A percentile compares a stretch with the other conserved stretches of the same genome.
phyloP scores from a whole-genome alignment of 1,139 yeast species.

The Taiozyma sp. region DNA sequence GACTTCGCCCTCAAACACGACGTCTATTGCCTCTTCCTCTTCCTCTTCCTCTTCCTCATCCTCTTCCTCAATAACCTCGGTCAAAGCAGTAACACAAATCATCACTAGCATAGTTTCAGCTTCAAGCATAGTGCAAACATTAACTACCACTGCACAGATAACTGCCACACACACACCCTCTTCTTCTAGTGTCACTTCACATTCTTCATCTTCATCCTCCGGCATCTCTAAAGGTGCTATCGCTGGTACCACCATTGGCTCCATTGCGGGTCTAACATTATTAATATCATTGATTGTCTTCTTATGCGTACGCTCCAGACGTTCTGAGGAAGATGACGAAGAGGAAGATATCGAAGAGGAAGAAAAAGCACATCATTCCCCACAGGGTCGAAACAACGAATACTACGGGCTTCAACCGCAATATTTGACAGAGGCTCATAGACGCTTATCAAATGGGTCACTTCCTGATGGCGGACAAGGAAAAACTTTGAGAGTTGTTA shows the following conservation, averaged over 20 bases:
- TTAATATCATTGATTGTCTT: conserved; percentile 32
- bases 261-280: conserved; percentile 40
- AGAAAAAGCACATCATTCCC: neutral
- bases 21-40: neutral
- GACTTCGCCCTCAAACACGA: conserved; percentile 6
- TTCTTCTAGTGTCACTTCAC: conserved; percentile 3
- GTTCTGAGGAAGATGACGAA: neutral
- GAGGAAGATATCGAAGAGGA: neutral
- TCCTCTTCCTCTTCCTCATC: conserved; percentile 1
- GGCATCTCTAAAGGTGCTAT: conserved; percentile 51
- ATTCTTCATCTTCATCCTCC: conserved; percentile 7
- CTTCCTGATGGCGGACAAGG: conserved; percentile 45
- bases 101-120: conserved; percentile 13
- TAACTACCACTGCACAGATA: conserved; percentile 12
- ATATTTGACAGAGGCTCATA: conserved; percentile 22
- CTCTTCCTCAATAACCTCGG: neutral
- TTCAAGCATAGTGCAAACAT: neutral
- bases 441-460: conserved; percentile 56
- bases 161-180: conserved; percentile 2
- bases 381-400: neutral
- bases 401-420: conserved; percentile 19
- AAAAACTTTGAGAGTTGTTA: conserved; percentile 4
- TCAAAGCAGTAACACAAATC: neutral
- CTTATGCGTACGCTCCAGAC: conserved; percentile 31
- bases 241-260: conserved; percentile 62